These are phyloP conservation scores for Telfairia occidentalis DNA, from an alignment of 331 rosid species.

Conservation along the genomic window DNA sequence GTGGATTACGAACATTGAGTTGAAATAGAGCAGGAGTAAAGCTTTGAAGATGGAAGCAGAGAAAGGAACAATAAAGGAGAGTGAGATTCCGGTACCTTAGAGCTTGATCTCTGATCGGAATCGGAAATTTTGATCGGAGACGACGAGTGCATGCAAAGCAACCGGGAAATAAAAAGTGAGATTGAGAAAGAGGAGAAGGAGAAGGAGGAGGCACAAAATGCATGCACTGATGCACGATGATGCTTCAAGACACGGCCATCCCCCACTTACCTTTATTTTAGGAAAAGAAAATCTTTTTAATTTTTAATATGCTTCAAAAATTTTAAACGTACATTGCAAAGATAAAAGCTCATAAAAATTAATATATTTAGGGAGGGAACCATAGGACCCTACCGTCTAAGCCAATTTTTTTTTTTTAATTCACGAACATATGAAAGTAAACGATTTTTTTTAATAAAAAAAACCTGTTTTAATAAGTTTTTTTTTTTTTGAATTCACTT, in stretches of 20 bases:
- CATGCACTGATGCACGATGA: slow-evolving; percentile 85
- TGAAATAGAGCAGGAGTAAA: not conserved
- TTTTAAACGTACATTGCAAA: not conserved
- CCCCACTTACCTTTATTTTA: slow-evolving; percentile 39
- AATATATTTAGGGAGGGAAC: not conserved
- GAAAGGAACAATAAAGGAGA: not conserved
- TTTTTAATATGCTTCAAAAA: not conserved
- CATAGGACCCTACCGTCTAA: not conserved
- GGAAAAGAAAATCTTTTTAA: too few relatives aligned
- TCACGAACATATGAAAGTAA: too few relatives aligned
- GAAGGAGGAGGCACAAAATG: slow-evolving; percentile 40
- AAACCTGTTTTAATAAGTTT: too few relatives aligned
- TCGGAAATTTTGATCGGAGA: slow-evolving; percentile 16
- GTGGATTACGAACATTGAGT: not conserved
- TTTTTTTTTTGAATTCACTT: too few relatives aligned
- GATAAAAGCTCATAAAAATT: not conserved
- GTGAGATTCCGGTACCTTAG: slow-evolving; percentile 11
- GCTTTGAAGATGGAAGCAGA: not conserved
- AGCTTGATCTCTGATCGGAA: slow-evolving; percentile 19
- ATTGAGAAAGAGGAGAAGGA: slow-evolving; percentile 23
- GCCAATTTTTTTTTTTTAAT: too few relatives aligned
- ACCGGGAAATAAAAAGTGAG: slow-evolving; percentile 4
- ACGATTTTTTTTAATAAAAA: too few relatives aligned
- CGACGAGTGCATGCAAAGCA: slow-evolving; percentile 46
- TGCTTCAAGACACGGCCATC: slow-evolving; percentile 97